Evolutionary conservation across 768 basidiomycete species (phyloP).

Genomic region (Rhizopogon vesiculosus): DNA sequence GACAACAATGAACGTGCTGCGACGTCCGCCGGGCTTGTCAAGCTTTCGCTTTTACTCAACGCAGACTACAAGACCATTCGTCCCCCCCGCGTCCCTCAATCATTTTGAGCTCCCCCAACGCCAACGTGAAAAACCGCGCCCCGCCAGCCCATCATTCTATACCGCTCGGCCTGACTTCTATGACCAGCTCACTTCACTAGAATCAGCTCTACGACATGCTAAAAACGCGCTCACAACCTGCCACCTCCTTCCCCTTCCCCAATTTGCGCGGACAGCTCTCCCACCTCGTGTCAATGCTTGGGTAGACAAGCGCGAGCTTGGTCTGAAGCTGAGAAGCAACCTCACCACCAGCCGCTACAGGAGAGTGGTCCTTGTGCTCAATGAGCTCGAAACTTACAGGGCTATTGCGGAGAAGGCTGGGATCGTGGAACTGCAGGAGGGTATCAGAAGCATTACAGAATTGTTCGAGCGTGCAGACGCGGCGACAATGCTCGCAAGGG

Average conservation of each 20-base stretch:
- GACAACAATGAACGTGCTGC: conserved; percentile 26
- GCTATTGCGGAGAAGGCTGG: conserved; percentile 58
- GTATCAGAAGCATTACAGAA: conserved; percentile 47
- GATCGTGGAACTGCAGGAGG: conserved; percentile 47
- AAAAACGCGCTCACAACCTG: conserved; percentile 56
- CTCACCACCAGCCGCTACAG: conserved; percentile 72
- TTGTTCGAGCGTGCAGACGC: conserved; percentile 57
- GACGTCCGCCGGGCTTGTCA: background rate
- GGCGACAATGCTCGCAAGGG: conserved; percentile 16
- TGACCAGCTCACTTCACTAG: conserved; percentile 64
- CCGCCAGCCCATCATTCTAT: conserved; percentile 77
- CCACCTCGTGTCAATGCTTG: conserved; percentile 61
- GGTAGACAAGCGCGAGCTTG: conserved; percentile 62
- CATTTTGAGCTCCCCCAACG: conserved; percentile 5
- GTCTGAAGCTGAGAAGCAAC: conserved; percentile 46
- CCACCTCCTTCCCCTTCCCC: conserved; percentile 77
- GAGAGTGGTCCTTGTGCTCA: conserved; percentile 54
- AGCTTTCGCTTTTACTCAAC: conserved; percentile 6
- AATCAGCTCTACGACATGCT: conserved; percentile 54
- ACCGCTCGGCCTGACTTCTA: conserved; percentile 73
- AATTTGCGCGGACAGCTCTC: conserved; percentile 55
- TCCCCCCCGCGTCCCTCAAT: conserved; percentile 31
- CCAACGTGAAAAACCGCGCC: conserved; percentile 22
- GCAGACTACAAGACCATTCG: conserved; percentile 22
- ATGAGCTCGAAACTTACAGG: conserved; percentile 60